Conservation (phyloP, 31 red algal genomes). For the Pterothamnion heteromorphum region DNA sequence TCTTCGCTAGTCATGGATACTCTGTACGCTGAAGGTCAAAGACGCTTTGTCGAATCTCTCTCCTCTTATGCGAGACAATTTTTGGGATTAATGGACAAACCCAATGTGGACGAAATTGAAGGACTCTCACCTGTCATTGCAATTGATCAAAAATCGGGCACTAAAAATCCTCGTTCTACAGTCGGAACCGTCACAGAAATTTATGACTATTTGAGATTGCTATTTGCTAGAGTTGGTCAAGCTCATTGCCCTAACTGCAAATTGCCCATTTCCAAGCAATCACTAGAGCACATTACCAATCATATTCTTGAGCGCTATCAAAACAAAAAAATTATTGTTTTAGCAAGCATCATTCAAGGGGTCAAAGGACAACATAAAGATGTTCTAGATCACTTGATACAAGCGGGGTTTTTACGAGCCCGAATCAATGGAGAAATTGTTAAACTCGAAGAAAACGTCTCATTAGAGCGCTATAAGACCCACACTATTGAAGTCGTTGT, state of each 20-base stretch:
- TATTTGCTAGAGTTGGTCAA: conserved; percentile 25
- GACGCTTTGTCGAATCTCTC: conserved; percentile 44
- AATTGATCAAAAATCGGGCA: conserved; percentile 25
- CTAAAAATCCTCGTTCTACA: conserved; percentile 38
- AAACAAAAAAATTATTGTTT: background rate
- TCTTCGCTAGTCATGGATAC: conserved; percentile 38
- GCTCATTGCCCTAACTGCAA: background rate
- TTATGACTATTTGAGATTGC: conserved; percentile 26
- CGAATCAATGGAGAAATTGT: conserved; percentile 12
- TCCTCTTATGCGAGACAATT: conserved; percentile 41
- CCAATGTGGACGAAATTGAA: conserved; percentile 41
- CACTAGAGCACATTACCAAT: conserved; percentile 3
- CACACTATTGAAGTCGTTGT: conserved; percentile 38
- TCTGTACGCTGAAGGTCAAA: conserved; percentile 38
- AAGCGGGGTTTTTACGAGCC: background rate
- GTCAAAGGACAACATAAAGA: background rate
- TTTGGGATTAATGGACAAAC: conserved; percentile 16
- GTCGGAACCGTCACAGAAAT: conserved; percentile 38
- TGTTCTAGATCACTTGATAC: background rate
- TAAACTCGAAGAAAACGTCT: background rate
- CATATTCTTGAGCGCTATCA: background rate
- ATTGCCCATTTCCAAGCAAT: background rate
- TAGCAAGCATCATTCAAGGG: background rate
- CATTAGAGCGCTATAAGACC: conserved; percentile 4
- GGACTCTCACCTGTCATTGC: conserved; percentile 43